Base-by-base conservation (phyloP, 108 stramenopile species). In the Nannochloropsis granulata region DNA sequence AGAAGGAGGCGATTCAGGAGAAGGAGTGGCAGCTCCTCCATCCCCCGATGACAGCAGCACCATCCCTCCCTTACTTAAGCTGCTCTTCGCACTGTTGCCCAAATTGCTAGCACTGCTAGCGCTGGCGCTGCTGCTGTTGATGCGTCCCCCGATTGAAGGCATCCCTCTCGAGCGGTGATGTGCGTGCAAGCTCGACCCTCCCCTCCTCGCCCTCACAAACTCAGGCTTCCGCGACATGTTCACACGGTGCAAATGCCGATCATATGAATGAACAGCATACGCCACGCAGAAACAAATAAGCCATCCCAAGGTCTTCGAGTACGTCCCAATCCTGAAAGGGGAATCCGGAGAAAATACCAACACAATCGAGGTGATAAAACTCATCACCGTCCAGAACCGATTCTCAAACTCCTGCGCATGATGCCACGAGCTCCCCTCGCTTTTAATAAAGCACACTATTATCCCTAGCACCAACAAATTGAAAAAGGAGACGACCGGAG, bases 351-450 rank as follows among this genome's bases (percentile, higher is more conserved):
- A 45, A 13, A 86, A 86, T 0, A 86, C 83, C 21, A 86, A 45
- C 46, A 79, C 82, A n/a, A 79, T 80, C 34, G 83, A 83, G 26
- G 79, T 46, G n/a, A 81, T 80, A 43, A 83, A 87, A 43, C 79
- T 78, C 44, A 87, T 79, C 79, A 71, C 78, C 13, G 83, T 87
- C 86, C 86, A 87, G 83, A 87, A 87, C 23, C 86, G 83, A 24
- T 87, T 87, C 79, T 87, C 86, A 71, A 82, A 82, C 42, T 87
- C 86, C 86, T 87, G 79, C n/a, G 56, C 56, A 71, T 71, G 56
- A n/a, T 71, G 56, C 56, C 56, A 71, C 21, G 56, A 71, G 56
- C 21, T n/a, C 16, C 56, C 56, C n/a, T 71, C 56, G 56, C 21
- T n/a, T n/a, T 71, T 71, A n/a, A 71, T 71, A n/a, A 71, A 71